A percentile compares a stretch with the other conserved stretches of the same genome.
Evolutionary conservation across 352 stramenopile species (phyloP).

Genomic region (Phytophthora sp.): DNA sequence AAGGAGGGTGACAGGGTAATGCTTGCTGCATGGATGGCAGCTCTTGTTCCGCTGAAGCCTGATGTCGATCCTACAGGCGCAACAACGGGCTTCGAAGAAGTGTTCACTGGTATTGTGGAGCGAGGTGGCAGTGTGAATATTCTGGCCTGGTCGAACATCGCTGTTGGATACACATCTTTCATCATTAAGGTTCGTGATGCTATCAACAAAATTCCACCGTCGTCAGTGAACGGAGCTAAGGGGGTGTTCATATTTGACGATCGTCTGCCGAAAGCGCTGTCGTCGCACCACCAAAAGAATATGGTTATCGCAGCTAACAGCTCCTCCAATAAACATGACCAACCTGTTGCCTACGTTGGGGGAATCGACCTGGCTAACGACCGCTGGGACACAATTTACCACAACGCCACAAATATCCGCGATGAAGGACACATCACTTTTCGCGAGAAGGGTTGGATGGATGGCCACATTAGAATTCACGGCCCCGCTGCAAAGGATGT

Average conservation of each 20-base stretch:
- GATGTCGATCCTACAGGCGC: slow-evolving; percentile 12
- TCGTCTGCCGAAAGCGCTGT: slow-evolving; percentile 34
- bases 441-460: slow-evolving; percentile 61
- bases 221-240: slow-evolving; percentile 17
- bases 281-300: slow-evolving; percentile 57
- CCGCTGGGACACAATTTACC: slow-evolving; percentile 59
- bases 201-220: no score
- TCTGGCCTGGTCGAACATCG: slow-evolving; percentile 57
- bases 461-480: slow-evolving; percentile 47
- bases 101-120: slow-evolving; percentile 36
- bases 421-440: slow-evolving; percentile 35
- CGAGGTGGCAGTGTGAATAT: slow-evolving; percentile 45
- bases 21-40: slow-evolving; percentile 51
- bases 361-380: slow-evolving; percentile 55
- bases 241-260: slow-evolving; percentile 55
- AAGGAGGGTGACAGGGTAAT: slow-evolving; percentile 33
- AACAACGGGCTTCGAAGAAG: slow-evolving; percentile 37
- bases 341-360: slow-evolving; percentile 49
- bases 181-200: slow-evolving; percentile 39
- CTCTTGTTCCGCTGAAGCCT: slow-evolving; percentile 47
- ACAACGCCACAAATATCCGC: slow-evolving; percentile 46
- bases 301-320: slow-evolving; percentile 27
- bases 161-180: slow-evolving; percentile 33
- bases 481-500: slow-evolving; percentile 53
- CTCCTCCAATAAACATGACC: neutral